phyloP scores from a whole-genome alignment of 306 rosid species.

The Bauhinia variegata region DNA sequence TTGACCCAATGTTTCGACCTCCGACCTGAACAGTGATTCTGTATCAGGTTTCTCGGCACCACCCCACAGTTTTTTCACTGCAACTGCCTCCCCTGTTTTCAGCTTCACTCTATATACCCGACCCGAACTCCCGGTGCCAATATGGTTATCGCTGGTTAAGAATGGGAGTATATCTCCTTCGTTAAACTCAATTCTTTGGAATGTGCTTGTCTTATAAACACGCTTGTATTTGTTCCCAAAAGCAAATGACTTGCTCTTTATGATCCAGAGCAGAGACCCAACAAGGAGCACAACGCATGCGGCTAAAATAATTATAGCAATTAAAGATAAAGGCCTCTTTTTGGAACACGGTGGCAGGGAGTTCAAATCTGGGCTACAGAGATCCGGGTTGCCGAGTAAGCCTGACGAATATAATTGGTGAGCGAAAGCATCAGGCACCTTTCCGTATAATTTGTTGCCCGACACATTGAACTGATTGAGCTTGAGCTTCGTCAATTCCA shows the following conservation, averaged over 20 bases:
- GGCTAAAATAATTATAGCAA: conserved; percentile 40
- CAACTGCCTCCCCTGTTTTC: conserved; percentile 65
- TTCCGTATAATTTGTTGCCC: conserved; percentile 56
- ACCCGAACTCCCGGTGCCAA: conserved; percentile 79
- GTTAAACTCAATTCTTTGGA: conserved; percentile 60
- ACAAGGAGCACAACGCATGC: conserved; percentile 42
- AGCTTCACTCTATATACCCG: conserved; percentile 61
- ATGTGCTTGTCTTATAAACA: conserved; percentile 48
- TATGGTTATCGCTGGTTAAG: conserved; percentile 51
- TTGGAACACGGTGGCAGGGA: conserved; percentile 53
- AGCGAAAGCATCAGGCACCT: conserved; percentile 64
- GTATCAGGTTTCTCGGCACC: conserved; percentile 37
- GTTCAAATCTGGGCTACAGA: conserved; percentile 59
- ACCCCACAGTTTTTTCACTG: conserved; percentile 72
- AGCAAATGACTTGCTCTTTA: conserved; percentile 36
- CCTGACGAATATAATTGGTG: conserved; percentile 40
- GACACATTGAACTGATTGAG: conserved; percentile 68
- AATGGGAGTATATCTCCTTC: conserved; percentile 62
- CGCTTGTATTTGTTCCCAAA: conserved; percentile 40
- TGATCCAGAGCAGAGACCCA: conserved; percentile 50
- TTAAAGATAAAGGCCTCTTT: conserved; percentile 40
- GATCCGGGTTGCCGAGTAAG: conserved; percentile 62
- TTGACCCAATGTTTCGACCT: conserved; percentile 73
- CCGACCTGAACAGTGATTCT: conserved; percentile 60
- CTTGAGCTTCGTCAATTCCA: conserved; percentile 58